These are phyloP conservation scores for Lithospermum erythrorhizon DNA, from an alignment of 257 asterid genomes.

Conservation along the genomic window DNA sequence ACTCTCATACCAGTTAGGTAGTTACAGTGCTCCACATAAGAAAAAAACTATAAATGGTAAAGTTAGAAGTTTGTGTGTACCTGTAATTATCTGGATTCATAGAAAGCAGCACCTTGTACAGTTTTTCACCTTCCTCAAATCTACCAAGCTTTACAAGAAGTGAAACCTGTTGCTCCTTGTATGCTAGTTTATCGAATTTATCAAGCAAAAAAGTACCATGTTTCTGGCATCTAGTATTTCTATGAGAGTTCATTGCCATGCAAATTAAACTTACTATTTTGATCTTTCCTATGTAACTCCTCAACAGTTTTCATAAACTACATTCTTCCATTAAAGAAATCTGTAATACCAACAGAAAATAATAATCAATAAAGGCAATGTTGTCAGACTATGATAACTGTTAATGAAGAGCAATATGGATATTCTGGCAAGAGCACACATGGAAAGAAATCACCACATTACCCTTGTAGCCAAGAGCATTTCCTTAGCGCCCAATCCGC, in stretches of 20 bases:
- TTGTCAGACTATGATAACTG: not conserved
- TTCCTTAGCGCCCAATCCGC: conserved; percentile 89
- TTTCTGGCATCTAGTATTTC: conserved; percentile 6
- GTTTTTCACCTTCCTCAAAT: conserved; percentile 68
- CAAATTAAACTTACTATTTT: conserved; percentile 54
- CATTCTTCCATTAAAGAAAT: conserved; percentile 78
- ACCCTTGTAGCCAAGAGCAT: conserved; percentile 99
- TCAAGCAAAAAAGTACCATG: conserved; percentile 15
- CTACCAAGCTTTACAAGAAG: conserved; percentile 76
- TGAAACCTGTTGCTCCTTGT: conserved; percentile 84
- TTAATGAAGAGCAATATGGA: too few relatives aligned
- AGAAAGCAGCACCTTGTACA: conserved; percentile 61
- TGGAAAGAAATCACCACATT: not conserved
- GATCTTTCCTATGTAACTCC: conserved; percentile 78
- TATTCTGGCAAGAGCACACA: not conserved
- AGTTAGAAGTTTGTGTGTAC: conserved; percentile 23
- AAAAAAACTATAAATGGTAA: not conserved
- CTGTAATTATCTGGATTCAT: conserved; percentile 96
- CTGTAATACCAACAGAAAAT: conserved; percentile 29
- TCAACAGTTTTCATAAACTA: conserved; percentile 83
- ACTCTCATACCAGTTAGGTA: not conserved
- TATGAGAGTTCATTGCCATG: conserved; percentile 1
- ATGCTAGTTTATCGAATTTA: conserved; percentile 76
- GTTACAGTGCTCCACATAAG: not conserved
- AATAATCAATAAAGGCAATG: not conserved